Evolutionary conservation across 495 filamentous ascomycete species (phyloP).

Genomic region (Alectoria sarmentosa): DNA sequence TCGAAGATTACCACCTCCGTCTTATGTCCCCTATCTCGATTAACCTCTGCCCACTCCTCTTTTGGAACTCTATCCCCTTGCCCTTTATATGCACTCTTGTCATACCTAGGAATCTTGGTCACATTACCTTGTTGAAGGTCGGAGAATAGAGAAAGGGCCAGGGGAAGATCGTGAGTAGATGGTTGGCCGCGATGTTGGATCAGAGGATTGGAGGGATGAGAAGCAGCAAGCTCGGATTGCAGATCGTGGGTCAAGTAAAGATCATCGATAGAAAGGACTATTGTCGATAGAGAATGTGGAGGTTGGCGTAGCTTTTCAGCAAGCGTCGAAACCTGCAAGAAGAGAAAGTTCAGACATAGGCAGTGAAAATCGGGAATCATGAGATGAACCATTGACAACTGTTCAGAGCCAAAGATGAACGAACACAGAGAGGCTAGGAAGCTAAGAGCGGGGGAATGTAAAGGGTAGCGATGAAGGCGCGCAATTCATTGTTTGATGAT

Average conservation of each 20-base stretch:
- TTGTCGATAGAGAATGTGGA: constrained; percentile 60
- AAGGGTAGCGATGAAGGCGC: not conserved
- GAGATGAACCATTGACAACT: not conserved
- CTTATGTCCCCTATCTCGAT: constrained; percentile 42
- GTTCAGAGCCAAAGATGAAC: not conserved
- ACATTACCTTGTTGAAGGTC: constrained; percentile 47
- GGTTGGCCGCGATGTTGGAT: constrained; percentile 80
- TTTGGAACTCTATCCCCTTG: constrained; percentile 67
- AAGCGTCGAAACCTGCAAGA: constrained; percentile 53
- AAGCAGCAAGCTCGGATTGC: constrained; percentile 59
- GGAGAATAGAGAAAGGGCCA: constrained; percentile 55
- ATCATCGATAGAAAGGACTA: constrained; percentile 85
- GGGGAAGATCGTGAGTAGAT: constrained; percentile 73
- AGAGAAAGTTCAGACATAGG: not conserved
- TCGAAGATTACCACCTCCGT: constrained; percentile 71
- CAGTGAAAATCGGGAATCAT: not conserved
- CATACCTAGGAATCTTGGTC: constrained; percentile 67
- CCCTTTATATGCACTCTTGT: constrained; percentile 73
- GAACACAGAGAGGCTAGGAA: not conserved
- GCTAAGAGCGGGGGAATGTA: not conserved
- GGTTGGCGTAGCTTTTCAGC: constrained; percentile 56
- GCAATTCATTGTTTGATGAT: not conserved
- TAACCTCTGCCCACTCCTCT: constrained; percentile 55
- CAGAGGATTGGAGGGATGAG: constrained; percentile 63
- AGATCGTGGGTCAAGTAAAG: constrained; percentile 72